Evolutionary conservation across 2,329 filamentous ascomycete species (phyloP).

Genomic region (Penicillium sclerotiorum): DNA sequence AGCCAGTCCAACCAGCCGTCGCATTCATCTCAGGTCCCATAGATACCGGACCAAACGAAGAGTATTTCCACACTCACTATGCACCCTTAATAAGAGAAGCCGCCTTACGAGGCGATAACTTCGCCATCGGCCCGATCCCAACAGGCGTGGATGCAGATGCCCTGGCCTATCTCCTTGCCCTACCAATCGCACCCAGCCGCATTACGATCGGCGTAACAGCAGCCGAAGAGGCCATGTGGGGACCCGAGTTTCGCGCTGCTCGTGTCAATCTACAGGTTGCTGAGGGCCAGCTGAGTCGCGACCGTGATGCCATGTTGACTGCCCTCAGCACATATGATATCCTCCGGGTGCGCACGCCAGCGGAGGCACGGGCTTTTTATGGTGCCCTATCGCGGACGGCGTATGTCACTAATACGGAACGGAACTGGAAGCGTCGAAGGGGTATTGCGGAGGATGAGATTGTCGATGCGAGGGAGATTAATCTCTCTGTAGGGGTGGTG

Average conservation of each 20-base stretch:
- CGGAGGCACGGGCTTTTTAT: constrained; percentile 32
- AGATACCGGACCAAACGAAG: constrained; percentile 22
- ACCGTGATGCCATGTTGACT: constrained; percentile 38
- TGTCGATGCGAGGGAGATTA: constrained; percentile 35
- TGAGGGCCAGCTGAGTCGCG: constrained; percentile 23
- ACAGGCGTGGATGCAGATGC: constrained; percentile 32
- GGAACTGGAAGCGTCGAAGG: constrained; percentile 36
- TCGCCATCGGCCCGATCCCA: constrained; percentile 27
- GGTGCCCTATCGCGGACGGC: constrained; percentile 27
- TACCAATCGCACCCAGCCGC: constrained; percentile 18
- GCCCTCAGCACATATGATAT: constrained; percentile 37
- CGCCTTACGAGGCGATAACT: constrained; percentile 22
- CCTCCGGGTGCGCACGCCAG: constrained; percentile 30
- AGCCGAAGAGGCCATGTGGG: constrained; percentile 26
- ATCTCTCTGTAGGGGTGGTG: constrained; percentile 7
- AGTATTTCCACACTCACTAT: constrained; percentile 38
- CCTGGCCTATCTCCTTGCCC: constrained; percentile 29
- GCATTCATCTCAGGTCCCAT: constrained; percentile 40
- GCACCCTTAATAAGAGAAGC: constrained; percentile 21
- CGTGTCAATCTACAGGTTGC: constrained; percentile 23
- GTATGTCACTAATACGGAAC: constrained; percentile 38
- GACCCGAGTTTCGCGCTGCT: constrained; percentile 11
- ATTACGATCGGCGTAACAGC: constrained; percentile 30
- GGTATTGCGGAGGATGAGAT: constrained; percentile 19
- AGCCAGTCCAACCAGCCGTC: too few species aligned